Conservation (phyloP, 2,329 filamentous ascomycete species). For the Clarireedia monteithiana region DNA sequence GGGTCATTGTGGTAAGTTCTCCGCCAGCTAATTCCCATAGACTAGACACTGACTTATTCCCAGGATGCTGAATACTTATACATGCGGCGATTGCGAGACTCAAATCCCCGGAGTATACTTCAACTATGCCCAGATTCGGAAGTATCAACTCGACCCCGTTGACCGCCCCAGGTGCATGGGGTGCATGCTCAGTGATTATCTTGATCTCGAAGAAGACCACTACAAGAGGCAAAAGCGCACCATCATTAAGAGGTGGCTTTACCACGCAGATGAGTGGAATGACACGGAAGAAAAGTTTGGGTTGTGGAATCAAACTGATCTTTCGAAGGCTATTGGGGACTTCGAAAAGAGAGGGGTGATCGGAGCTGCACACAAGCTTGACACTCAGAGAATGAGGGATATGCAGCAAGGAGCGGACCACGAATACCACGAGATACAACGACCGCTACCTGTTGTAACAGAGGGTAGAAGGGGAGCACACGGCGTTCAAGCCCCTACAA, state of each 20-base stretch:
- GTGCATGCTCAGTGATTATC: conserved; percentile 13
- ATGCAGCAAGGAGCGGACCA: neutral
- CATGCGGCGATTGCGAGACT: conserved; percentile 9
- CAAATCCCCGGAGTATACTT: conserved; percentile 19
- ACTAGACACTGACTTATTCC: neutral
- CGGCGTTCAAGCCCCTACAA: neutral
- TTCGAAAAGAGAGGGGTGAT: neutral
- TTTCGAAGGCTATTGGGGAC: conserved; percentile 7
- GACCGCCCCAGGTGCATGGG: conserved; percentile 11
- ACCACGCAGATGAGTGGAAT: neutral
- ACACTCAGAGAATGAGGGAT: neutral
- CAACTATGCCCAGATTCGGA: conserved; percentile 4
- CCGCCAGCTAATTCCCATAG: neutral
- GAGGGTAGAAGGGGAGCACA: neutral
- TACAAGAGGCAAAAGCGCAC: conserved; percentile 19
- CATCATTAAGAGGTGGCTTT: conserved; percentile 18
- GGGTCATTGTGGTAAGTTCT: conserved; percentile 15
- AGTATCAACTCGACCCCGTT: neutral
- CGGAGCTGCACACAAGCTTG: neutral
- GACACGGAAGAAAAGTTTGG: neutral
- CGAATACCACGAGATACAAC: neutral
- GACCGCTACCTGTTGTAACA: neutral
- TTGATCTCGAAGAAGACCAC: conserved; percentile 21
- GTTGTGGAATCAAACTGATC: conserved; percentile 12
- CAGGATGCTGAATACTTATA: conserved; percentile 7